Base-by-base conservation (phyloP, 1,139 yeast species). In the Citeromyces hawaiiensis region DNA sequence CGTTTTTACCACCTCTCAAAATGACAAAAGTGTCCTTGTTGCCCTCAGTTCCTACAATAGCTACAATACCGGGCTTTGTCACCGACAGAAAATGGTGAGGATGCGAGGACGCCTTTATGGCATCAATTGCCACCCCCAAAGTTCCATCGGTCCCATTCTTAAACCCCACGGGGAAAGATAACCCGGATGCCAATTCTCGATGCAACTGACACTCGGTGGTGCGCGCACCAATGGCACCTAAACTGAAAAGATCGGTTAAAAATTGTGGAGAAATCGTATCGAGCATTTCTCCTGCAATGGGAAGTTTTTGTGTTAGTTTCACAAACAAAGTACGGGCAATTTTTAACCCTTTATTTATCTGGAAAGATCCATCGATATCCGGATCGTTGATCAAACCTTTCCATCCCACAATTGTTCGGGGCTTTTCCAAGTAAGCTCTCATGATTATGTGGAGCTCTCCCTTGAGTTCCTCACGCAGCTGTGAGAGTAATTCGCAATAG, bases 401-500 rank as follows among this genome's bases (percentile, higher is more conserved):
- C 98, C 98, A 91, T 45, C 98, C 98, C 40, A 91, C 97, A 18
- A 97, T 91, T 40, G 98, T 91, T 66, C 98, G 78, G 48, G 98
- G 98, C 64, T 91, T 91, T 63, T 91, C 98, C 54, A 91, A 71
- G 67, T 91, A 91, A 3, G 97, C 97, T 66, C 98, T 79, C 98
- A 91, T 91, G 45, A 91, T 83, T 45, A 91, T 79, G 47, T 76
- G 74, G 42, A 91, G 71, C 51, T 88, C 96, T 38, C 73, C 76
- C 49, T 80, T 70, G 49, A 82, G 66, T 53, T 76, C 70, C 38
- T 78, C 75, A 33, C 83, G 63, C 35, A 83, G 62, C 40, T 66
- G 64, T 41, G 72, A 63, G 48, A 91, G 70, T 50, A 75, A 69
- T 35, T 68, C 66, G 50, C 91, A 85, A 64, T 91, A 91, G 45